Evolutionary conservation across 768 basidiomycete species (phyloP).

Genomic region (Mycena amicta): DNA sequence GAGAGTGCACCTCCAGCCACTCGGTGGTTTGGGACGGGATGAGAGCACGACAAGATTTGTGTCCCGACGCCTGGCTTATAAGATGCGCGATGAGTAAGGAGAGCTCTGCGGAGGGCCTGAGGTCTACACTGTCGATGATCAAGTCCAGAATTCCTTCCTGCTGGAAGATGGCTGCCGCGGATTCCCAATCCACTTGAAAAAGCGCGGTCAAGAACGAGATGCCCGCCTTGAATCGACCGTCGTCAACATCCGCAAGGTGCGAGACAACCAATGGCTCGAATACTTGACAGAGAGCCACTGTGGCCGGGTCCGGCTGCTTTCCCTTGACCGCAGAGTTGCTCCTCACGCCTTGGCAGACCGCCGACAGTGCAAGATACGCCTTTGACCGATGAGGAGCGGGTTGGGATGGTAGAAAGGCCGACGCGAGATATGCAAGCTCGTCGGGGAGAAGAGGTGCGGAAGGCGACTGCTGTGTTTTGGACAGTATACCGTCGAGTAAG

Average conservation of each 20-base stretch:
- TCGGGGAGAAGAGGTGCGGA: slow-evolving; percentile 48
- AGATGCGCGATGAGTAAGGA: slow-evolving; percentile 69
- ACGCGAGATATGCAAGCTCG: slow-evolving; percentile 54
- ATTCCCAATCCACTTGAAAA: slow-evolving; percentile 78
- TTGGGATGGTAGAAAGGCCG: slow-evolving; percentile 54
- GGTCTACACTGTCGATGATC: slow-evolving; percentile 70
- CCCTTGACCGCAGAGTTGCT: slow-evolving; percentile 36
- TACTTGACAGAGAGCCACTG: slow-evolving; percentile 48
- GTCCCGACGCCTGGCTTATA: slow-evolving; percentile 73
- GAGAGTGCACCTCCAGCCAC: slow-evolving; percentile 70
- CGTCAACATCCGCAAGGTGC: slow-evolving; percentile 58
- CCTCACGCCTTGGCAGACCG: slow-evolving; percentile 65
- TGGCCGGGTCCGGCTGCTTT: slow-evolving; percentile 47
- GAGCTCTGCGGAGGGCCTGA: slow-evolving; percentile 52
- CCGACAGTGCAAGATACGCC: slow-evolving; percentile 69
- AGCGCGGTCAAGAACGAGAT: slow-evolving; percentile 75
- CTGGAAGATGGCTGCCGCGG: slow-evolving; percentile 66
- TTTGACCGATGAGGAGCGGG: slow-evolving; percentile 56
- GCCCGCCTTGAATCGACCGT: slow-evolving; percentile 53
- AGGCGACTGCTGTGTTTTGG: slow-evolving; percentile 29
- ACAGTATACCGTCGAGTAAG: slow-evolving; percentile 33
- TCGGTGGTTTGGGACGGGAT: slow-evolving; percentile 56
- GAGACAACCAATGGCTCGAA: slow-evolving; percentile 55
- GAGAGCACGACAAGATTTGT: slow-evolving; percentile 68
- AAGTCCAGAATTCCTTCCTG: slow-evolving; percentile 65